Percentiles rank a stretch among this genome's conserved stretches.
Conservation (phyloP, 495 filamentous ascomycete genomes). For the Tuber indicum region DNA sequence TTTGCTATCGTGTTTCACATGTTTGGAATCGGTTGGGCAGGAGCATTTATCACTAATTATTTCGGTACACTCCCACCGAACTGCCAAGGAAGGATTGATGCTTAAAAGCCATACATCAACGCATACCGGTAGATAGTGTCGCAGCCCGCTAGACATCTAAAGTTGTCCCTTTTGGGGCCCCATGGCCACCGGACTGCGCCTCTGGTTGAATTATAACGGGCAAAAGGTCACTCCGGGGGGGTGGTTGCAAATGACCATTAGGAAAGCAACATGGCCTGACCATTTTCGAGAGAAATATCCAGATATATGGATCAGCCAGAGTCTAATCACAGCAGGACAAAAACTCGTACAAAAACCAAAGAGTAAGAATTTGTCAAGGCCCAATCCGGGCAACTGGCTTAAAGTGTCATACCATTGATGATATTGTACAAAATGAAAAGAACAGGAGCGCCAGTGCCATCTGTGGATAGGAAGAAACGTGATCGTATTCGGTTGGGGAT, state of each 20-base stretch:
- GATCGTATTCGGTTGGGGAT: background rate
- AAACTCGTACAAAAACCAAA: slow-evolving; percentile 1
- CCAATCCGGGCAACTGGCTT: background rate
- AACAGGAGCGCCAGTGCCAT: background rate
- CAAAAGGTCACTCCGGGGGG: background rate
- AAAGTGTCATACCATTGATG: background rate
- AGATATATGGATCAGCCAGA: background rate
- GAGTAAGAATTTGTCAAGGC: background rate
- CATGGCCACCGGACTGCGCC: background rate
- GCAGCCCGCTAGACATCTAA: background rate
- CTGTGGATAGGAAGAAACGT: background rate
- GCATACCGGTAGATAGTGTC: background rate
- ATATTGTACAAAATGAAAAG: background rate
- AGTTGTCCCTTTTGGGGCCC: background rate
- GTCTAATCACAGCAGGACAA: background rate
- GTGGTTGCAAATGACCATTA: background rate
- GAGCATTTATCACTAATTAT: background rate
- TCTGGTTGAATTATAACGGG: background rate
- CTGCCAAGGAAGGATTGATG: background rate
- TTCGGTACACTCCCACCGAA: background rate
- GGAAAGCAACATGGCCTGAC: background rate
- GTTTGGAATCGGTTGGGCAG: background rate
- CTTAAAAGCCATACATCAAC: background rate
- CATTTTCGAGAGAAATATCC: background rate
- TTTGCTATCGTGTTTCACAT: background rate